phyloP scores from a whole-genome alignment of 2,329 filamentous ascomycete species.

The Xylariaceae sp. region DNA sequence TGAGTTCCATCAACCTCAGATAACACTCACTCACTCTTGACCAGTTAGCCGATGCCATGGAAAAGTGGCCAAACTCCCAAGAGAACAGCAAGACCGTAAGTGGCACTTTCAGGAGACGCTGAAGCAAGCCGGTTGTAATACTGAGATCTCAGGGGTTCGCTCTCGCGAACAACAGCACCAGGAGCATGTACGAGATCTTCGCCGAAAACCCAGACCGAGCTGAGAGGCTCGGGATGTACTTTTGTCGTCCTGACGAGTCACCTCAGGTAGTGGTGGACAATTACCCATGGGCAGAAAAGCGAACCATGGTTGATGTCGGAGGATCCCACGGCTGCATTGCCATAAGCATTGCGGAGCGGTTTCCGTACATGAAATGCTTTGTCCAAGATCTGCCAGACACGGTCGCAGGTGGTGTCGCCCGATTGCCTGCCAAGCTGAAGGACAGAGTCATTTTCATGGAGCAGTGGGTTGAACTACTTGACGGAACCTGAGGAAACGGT shows the following conservation, averaged over 20 bases:
- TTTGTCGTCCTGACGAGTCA: constrained; percentile 15
- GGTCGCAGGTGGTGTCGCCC: constrained; percentile 15
- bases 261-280: constrained; percentile 17
- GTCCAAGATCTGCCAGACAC: constrained; percentile 25
- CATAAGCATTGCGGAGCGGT: constrained; percentile 26
- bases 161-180: constrained; percentile 25
- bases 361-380: constrained; percentile 25
- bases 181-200: constrained; percentile 27
- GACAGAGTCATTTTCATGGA: constrained; percentile 21
- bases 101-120: background rate
- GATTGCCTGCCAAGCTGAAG: constrained; percentile 14
- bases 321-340: constrained; percentile 27
- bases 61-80: constrained; percentile 29
- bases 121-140: background rate
- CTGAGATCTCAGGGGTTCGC: constrained; percentile 19
- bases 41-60: constrained; percentile 26
- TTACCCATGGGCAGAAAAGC: constrained; percentile 25
- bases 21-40: background rate
- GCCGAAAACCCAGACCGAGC: constrained; percentile 19
- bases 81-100: constrained; percentile 26
- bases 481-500: background rate
- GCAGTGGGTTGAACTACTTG: constrained; percentile 12
- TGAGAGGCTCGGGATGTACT: constrained; percentile 20
- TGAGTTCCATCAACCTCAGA: background rate
- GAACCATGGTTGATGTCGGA: constrained; percentile 29